Conservation (phyloP, 192 early-diverging fungal species). For the Chytriomyces sp. region DNA sequence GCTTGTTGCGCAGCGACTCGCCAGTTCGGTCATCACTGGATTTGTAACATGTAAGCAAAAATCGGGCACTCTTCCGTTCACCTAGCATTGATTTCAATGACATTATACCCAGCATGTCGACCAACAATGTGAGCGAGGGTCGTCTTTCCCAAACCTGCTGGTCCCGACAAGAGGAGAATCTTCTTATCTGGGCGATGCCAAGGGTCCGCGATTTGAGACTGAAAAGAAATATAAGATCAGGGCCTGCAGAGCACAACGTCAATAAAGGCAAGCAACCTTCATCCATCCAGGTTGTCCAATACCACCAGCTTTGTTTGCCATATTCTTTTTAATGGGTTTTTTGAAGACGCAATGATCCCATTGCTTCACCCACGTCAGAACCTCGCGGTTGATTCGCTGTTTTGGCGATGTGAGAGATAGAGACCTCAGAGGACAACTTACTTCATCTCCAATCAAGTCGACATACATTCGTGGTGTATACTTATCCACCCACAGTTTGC, state of each 20-base stretch:
- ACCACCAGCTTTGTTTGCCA: background rate
- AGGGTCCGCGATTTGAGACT: conserved; percentile 41
- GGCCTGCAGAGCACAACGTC: background rate
- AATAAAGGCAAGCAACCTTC: conserved; percentile 4
- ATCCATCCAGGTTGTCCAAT: background rate
- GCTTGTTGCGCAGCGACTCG: conserved; percentile 65
- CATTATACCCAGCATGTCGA: conserved; percentile 85
- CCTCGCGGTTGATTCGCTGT: conserved; percentile 78
- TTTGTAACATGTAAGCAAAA: conserved; percentile 6
- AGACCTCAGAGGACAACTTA: conserved; percentile 18
- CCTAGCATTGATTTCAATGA: conserved; percentile 90
- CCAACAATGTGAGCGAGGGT: conserved; percentile 94
- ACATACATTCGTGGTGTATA: conserved; percentile 79
- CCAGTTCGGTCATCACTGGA: conserved; percentile 91
- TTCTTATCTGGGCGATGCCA: conserved; percentile 62
- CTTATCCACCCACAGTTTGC: conserved; percentile 84
- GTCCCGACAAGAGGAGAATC: conserved; percentile 81
- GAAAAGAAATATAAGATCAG: background rate
- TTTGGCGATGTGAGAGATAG: background rate
- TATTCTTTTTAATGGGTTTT: conserved; percentile 23
- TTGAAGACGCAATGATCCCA: conserved; percentile 98
- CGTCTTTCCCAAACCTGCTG: conserved; percentile 95
- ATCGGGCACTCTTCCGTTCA: conserved; percentile 5
- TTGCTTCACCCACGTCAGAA: conserved; percentile 91
- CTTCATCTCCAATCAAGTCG: conserved; percentile 90